Evolutionary conservation across 371 early-diverging fungal genomes (phyloP).

Genomic region (Circinella umbellata): DNA sequence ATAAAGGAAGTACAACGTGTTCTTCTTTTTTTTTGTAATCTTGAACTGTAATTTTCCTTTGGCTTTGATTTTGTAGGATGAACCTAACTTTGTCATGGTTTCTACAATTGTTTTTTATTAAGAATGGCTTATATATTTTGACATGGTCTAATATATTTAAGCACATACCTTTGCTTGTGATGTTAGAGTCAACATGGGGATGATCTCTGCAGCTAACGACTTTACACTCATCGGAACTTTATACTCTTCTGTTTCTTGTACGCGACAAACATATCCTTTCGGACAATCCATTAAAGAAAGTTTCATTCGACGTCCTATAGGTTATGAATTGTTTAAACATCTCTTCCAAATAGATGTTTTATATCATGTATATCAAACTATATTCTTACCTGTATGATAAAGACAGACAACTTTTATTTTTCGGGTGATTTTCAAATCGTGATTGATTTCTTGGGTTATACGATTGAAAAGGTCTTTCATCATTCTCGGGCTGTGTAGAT

Average conservation of each 20-base stretch:
- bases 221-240: background rate
- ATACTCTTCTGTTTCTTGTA: conserved; percentile 10
- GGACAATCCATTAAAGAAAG: conserved; percentile 8
- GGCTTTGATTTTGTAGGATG: background rate
- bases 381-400: background rate
- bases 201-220: background rate
- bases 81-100: background rate
- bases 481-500: conserved; percentile 5
- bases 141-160: background rate
- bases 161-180: conserved; percentile 3
- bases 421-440: background rate
- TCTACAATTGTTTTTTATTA: conserved; percentile 1
- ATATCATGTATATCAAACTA: background rate
- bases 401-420: background rate
- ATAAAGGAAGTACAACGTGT: background rate
- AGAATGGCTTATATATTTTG: background rate
- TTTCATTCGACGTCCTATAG: conserved; percentile 10
- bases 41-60: conserved; percentile 4
- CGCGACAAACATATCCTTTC: conserved; percentile 13
- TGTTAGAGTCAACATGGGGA: background rate
- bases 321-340: background rate
- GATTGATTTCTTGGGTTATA: background rate
- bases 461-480: conserved; percentile 11
- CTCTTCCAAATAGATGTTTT: background rate
- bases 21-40: background rate